Conservation (phyloP, 2,329 filamentous ascomycete genomes). For the Coccinonectria pachysandricola region DNA sequence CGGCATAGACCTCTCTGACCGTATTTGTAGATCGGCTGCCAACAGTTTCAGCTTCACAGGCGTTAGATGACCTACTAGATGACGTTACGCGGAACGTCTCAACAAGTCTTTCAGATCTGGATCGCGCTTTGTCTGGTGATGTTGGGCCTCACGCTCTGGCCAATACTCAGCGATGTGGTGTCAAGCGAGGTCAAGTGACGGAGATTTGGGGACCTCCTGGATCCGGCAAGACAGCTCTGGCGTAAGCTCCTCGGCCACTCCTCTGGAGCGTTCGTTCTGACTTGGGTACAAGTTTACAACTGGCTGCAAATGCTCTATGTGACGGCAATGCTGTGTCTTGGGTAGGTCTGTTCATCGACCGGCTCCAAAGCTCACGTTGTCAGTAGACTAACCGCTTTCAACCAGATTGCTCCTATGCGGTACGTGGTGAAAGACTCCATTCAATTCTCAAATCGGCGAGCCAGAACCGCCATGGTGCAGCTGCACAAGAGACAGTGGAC, state of each 20-base stretch:
- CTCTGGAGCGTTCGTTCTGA: conserved; percentile 5
- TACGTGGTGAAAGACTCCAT: conserved; percentile 19
- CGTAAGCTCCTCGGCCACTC: conserved; percentile 39
- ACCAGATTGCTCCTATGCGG: conserved; percentile 38
- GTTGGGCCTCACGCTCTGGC: conserved; percentile 6
- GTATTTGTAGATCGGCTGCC: conserved; percentile 68
- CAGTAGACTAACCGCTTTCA: conserved; percentile 3
- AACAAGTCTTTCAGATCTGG: conserved; percentile 45
- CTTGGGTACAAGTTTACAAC: conserved; percentile 51
- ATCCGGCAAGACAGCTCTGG: conserved; percentile 73
- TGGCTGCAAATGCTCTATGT: conserved; percentile 52
- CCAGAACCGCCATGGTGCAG: conserved; percentile 3
- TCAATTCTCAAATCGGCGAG: conserved; percentile 15
- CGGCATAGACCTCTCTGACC: too few relatives aligned
- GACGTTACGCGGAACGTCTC: conserved; percentile 41
- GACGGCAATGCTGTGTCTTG: conserved; percentile 59
- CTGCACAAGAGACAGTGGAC: conserved; percentile 6
- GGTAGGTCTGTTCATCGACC: conserved; percentile 58
- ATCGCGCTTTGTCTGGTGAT: conserved; percentile 30
- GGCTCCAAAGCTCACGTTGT: too few relatives aligned
- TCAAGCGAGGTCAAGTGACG: conserved; percentile 67
- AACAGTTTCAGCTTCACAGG: conserved; percentile 66
- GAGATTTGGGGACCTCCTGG: conserved; percentile 86
- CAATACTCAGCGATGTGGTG: conserved; percentile 36
- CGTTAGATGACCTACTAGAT: conserved; percentile 48